These are phyloP conservation scores for Tirmania nivea DNA, from an alignment of 495 filamentous ascomycete genomes.

Conservation along the genomic window DNA sequence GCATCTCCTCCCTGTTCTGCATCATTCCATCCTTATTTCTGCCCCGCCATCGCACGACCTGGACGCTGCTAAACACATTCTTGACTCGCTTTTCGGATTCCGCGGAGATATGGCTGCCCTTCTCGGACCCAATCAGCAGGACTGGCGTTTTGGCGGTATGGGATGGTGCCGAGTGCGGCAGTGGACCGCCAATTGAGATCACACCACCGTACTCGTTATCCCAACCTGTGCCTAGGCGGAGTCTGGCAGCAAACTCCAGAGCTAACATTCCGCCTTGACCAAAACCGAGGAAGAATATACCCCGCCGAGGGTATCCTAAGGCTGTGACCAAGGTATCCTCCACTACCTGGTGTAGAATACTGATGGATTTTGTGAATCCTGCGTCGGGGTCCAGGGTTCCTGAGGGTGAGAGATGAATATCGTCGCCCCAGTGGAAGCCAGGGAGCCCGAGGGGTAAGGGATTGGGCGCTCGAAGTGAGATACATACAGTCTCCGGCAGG, in stretches of 20 bases:
- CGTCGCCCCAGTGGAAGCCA: conserved; percentile 88
- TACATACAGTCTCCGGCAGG: conserved; percentile 56
- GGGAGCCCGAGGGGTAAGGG: conserved; percentile 50
- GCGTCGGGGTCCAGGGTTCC: conserved; percentile 58
- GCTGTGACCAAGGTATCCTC: conserved; percentile 36
- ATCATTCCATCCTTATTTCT: conserved; percentile 68
- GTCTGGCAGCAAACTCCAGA: conserved; percentile 32
- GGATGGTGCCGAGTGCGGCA: conserved; percentile 30
- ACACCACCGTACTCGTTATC: conserved; percentile 32
- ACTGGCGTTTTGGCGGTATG: conserved; percentile 41
- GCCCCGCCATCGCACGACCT: conserved; percentile 48
- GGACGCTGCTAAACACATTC: conserved; percentile 46
- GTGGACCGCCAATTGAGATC: conserved; percentile 53
- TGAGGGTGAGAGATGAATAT: conserved; percentile 42
- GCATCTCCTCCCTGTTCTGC: conserved; percentile 58
- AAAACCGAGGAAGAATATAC: conserved; percentile 63
- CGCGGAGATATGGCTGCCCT: conserved; percentile 38
- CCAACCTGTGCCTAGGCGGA: conserved; percentile 7
- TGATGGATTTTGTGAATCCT: conserved; percentile 39
- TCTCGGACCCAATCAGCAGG: conserved; percentile 45
- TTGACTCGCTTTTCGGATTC: conserved; percentile 39
- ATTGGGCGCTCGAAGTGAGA: conserved; percentile 53
- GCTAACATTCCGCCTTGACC: conserved; percentile 74
- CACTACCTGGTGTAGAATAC: conserved; percentile 33
- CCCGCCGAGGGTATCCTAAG: conserved; percentile 46